phyloP scores from a whole-genome alignment of 257 asterid genomes.

The Leptodermis oblonga region DNA sequence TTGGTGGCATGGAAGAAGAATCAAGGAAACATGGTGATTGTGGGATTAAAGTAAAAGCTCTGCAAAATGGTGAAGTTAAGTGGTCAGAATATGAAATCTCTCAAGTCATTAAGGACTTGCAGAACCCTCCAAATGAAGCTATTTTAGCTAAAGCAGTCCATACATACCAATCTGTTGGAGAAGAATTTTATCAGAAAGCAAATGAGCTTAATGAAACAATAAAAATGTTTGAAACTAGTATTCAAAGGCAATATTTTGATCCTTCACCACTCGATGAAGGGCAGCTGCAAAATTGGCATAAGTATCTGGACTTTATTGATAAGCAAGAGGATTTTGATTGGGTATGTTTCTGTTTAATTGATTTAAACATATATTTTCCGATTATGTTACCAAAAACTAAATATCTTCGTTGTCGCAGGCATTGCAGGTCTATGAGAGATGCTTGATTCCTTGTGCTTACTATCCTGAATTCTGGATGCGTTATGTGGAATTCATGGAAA shows the following conservation, averaged over 20 bases:
- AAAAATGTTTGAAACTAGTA: constrained; percentile 55
- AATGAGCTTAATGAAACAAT: constrained; percentile 54
- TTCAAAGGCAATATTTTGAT: constrained; percentile 58
- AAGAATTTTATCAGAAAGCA: constrained; percentile 60
- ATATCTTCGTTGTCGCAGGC: constrained; percentile 41
- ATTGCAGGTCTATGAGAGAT: constrained; percentile 77
- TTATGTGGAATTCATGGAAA: constrained; percentile 74
- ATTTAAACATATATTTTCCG: constrained; percentile 9
- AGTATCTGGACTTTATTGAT: constrained; percentile 73
- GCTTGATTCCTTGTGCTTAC: constrained; percentile 87
- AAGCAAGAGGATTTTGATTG: constrained; percentile 68
- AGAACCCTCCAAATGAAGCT: constrained; percentile 48
- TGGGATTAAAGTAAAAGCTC: constrained; percentile 33
- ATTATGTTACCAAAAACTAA: constrained; percentile 12
- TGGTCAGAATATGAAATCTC: constrained; percentile 50
- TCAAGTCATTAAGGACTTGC: constrained; percentile 57
- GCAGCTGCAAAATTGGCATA: constrained; percentile 79
- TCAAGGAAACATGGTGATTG: constrained; percentile 34
- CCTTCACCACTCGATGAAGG: constrained; percentile 58
- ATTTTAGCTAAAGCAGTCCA: constrained; percentile 59
- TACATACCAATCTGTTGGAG: constrained; percentile 61
- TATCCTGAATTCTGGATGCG: constrained; percentile 95
- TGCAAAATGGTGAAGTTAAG: constrained; percentile 27
- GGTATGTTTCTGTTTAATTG: constrained; percentile 35
- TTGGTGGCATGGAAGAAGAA: constrained; percentile 67